These are phyloP conservation scores for Exophiala sp. DNA, from an alignment of 2,329 filamentous ascomycete genomes.

Conservation along the genomic window DNA sequence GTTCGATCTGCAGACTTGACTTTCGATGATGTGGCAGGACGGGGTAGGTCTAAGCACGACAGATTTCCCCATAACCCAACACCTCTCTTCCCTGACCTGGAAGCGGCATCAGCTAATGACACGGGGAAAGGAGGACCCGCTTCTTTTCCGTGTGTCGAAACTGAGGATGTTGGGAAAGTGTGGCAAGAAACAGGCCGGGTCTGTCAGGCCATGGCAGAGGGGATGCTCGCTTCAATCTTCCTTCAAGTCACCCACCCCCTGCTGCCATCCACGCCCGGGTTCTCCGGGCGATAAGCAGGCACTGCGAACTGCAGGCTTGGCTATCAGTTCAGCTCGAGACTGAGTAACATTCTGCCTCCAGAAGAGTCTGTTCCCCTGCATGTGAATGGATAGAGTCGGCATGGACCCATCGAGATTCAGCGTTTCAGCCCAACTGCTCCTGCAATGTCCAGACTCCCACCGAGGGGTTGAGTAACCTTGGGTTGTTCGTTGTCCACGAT, in stretches of 20 bases:
- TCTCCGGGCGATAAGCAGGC: neutral
- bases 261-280: neutral
- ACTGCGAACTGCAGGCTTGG: neutral
- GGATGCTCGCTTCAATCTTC: neutral
- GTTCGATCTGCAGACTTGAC: neutral
- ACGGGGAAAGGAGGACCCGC: neutral
- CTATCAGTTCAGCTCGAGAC: neutral
- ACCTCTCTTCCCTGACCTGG: neutral
- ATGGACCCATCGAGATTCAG: neutral
- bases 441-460: neutral
- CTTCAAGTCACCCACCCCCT: neutral
- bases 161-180: neutral
- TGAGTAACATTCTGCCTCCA: neutral
- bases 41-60: neutral
- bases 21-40: conserved; percentile 8
- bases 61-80: neutral
- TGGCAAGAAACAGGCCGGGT: neutral
- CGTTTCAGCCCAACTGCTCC: neutral
- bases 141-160: neutral
- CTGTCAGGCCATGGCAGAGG: neutral
- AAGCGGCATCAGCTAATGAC: neutral
- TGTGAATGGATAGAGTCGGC: neutral
- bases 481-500: neutral
- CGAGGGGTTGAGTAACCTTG: neutral
- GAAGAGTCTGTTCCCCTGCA: neutral